A percentile compares a stretch with the other conserved stretches of the same genome.
These are phyloP conservation scores for Phycomyces nitens DNA, from an alignment of 192 early-diverging fungal genomes.

Conservation along the genomic window DNA sequence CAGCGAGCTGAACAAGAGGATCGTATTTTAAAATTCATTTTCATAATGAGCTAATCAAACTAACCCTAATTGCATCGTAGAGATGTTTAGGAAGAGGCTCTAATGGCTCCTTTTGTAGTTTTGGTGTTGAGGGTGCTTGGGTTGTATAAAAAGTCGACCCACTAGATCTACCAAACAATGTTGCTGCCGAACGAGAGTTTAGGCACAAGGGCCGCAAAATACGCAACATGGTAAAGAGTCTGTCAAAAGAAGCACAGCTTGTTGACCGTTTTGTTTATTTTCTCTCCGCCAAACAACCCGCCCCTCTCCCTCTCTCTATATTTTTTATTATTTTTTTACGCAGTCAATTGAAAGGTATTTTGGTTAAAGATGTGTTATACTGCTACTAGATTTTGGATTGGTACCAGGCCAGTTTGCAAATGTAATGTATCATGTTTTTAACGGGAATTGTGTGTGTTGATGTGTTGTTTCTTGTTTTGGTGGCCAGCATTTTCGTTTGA, in stretches of 20 bases:
- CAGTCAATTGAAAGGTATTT: too few relatives aligned
- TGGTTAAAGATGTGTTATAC: too few relatives aligned
- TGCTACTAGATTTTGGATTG: too few relatives aligned
- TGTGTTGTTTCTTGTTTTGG: neutral
- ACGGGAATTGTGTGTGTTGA: too few relatives aligned
- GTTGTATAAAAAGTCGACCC: neutral
- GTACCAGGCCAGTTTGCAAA: too few relatives aligned
- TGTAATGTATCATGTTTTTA: too few relatives aligned
- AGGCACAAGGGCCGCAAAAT: neutral
- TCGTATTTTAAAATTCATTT: too few relatives aligned
- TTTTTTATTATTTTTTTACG: too few relatives aligned
- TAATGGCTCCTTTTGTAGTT: conserved; percentile 6
- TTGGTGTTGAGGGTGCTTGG: neutral
- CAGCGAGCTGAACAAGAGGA: conserved; percentile 57
- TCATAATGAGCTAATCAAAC: neutral
- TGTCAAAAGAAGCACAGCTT: too few relatives aligned
- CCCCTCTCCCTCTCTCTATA: too few relatives aligned
- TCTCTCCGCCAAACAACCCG: too few relatives aligned
- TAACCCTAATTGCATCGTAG: conserved; percentile 13
- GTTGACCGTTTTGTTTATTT: too few relatives aligned
- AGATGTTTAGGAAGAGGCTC: conserved; percentile 11
- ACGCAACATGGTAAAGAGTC: conserved; percentile 2
- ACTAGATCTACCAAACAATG: conserved; percentile 7
- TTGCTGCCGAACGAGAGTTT: neutral
- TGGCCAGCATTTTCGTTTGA: neutral